Evolutionary conservation across 2,329 filamentous ascomycete genomes (phyloP), one percentile per base, ranked within the genome.

Genomic region (Septoria petroselini): DNA sequence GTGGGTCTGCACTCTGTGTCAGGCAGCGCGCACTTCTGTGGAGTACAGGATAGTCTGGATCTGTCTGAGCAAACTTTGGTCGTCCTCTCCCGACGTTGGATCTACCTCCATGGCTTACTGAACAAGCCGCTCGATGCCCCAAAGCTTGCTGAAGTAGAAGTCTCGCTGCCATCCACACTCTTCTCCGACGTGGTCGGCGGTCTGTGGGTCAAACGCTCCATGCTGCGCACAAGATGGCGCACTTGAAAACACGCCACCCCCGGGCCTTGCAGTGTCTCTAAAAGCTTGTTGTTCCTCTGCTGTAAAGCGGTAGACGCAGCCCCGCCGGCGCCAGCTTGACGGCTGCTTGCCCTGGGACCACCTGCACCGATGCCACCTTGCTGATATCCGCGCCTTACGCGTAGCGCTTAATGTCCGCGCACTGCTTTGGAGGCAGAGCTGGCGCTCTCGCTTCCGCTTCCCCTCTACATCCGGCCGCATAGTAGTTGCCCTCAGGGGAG

Each of bases 131-230:
- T 98, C 93, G 62, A 98, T 98, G 68, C 98, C 93, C 52, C 93
- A 82, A 58, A 98, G 79, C 78, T 98, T 98, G 79, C 88, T 94
- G 73, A 98, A 98, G 78, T 98, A 98, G 70, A 98, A 98, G 70
- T 98, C 93, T 41, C 93, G 82, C 76, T 98, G 93, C 63, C 93
- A 85, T n/a, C n/a, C n/a, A n/a, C n/a, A n/a, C n/a, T n/a, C n/a
- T n/a, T n/a, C n/a, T n/a, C n/a, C n/a, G n/a, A n/a, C n/a, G n/a
- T n/a, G n/a, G n/a, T n/a, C n/a, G n/a, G n/a, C n/a, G n/a, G n/a
- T n/a, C n/a, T n/a, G n/a, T n/a, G n/a, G n/a, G n/a, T n/a, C n/a
- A n/a, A n/a, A n/a, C n/a, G n/a, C n/a, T n/a, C n/a, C n/a, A n/a
- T n/a, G n/a, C n/a, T n/a, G n/a, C n/a, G n/a, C n/a, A n/a, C n/a